These are phyloP conservation scores for Pelargonium citronellum DNA, from an alignment of 441 rosid species.

Conservation along the genomic window DNA sequence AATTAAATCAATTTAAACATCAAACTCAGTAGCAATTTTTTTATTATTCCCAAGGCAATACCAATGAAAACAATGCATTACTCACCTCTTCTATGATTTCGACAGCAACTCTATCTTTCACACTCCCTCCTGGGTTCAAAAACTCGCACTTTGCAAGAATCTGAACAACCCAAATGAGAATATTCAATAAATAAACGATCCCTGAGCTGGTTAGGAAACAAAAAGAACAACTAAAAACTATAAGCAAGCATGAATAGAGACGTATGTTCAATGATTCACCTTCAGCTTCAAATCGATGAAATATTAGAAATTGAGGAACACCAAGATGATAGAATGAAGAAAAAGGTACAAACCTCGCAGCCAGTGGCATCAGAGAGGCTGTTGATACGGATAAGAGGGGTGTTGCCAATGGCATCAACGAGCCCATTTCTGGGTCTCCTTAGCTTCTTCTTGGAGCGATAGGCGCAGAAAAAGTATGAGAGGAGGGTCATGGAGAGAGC, in stretches of 20 bases:
- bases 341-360: conserved; percentile 50
- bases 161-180: conserved; percentile 32
- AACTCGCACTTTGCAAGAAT: conserved; percentile 95
- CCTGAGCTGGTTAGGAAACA: background rate
- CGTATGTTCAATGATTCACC: background rate
- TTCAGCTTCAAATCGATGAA: background rate
- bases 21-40: background rate
- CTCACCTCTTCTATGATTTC: conserved; percentile 90
- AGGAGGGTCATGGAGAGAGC: conserved; percentile 40
- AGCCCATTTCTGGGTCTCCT: conserved; percentile 44
- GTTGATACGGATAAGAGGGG: conserved; percentile 81
- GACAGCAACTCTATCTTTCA: conserved; percentile 83
- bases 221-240: background rate
- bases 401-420: conserved; percentile 67
- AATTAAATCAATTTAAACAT: background rate
- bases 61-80: too few species aligned
- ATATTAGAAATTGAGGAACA: background rate
- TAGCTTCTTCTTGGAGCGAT: conserved; percentile 26
- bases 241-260: background rate
- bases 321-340: conserved; percentile 1
- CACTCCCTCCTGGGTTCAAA: conserved; percentile 96
- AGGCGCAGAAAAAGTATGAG: conserved; percentile 37
- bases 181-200: background rate
- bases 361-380: conserved; percentile 91
- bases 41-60: too few species aligned